Conservation (phyloP, 345 rosid species). For the Salix suchowensis region DNA sequence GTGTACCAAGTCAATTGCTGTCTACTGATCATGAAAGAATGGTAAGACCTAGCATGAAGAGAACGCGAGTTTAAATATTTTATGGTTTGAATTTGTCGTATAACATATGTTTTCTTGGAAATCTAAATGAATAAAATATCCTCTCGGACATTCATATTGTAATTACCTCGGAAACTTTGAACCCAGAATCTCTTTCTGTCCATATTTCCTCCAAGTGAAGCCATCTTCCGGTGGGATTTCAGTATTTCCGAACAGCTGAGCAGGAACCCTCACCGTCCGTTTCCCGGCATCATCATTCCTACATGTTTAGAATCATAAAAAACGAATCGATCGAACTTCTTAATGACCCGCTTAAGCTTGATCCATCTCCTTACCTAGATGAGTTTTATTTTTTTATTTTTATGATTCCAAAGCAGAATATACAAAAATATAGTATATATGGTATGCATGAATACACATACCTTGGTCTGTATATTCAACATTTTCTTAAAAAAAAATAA, state of each 20-base stretch:
- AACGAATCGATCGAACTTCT: background rate
- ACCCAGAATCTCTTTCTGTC: conserved; percentile 80
- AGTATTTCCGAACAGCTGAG: conserved; percentile 55
- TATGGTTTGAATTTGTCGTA: conserved; percentile 4
- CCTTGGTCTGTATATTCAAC: background rate
- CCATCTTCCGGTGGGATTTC: conserved; percentile 81
- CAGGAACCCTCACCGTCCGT: conserved; percentile 38
- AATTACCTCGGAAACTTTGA: conserved; percentile 68
- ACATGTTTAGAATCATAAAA: background rate
- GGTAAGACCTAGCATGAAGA: background rate
- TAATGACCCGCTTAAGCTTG: too few species aligned
- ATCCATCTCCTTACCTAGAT: too few species aligned
- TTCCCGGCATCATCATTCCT: conserved; percentile 41
- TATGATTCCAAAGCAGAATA: too few species aligned
- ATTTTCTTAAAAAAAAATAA: background rate
- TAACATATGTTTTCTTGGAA: background rate
- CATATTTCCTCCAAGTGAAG: conserved; percentile 80
- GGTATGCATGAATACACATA: background rate
- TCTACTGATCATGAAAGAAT: background rate
- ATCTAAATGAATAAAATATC: background rate
- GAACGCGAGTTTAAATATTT: background rate
- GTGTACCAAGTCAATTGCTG: conserved; percentile 22
- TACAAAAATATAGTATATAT: background rate
- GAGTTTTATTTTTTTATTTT: too few species aligned
- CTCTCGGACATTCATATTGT: background rate